phyloP scores from a whole-genome alignment of 352 stramenopile genomes.

The Pythium monospermum region DNA sequence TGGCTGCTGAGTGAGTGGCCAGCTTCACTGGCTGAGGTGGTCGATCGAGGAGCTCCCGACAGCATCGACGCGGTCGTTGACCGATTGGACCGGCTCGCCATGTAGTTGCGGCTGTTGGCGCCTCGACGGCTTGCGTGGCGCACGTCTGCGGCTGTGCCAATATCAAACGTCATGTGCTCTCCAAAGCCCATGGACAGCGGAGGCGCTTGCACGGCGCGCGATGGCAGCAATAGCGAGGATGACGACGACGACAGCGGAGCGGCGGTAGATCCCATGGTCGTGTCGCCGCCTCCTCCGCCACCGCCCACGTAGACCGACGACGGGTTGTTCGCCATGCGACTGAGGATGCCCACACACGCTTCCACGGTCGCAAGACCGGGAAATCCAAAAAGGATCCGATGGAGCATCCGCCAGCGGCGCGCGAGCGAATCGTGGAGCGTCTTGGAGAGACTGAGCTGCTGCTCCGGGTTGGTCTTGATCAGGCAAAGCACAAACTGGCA shows the following conservation, averaged over 20 bases:
- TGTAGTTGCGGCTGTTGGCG: slow-evolving; percentile 1
- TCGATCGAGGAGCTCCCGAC: neutral
- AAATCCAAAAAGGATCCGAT: slow-evolving; percentile 76
- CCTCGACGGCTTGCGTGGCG: slow-evolving; percentile 1
- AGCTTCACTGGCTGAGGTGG: no score
- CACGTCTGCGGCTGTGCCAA: neutral
- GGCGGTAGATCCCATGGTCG: no score
- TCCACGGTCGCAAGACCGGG: slow-evolving; percentile 65
- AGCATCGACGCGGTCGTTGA: neutral
- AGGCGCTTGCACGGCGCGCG: slow-evolving; percentile 12
- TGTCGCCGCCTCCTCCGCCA: slow-evolving; percentile 25
- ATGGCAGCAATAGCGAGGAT: slow-evolving; percentile 3
- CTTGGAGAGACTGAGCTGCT: slow-evolving; percentile 57
- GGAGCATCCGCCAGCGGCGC: slow-evolving; percentile 70
- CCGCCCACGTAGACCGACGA: slow-evolving; percentile 57
- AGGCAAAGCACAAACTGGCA: slow-evolving; percentile 67
- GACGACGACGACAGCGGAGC: neutral
- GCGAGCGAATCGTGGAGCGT: slow-evolving; percentile 64
- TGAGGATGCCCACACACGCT: slow-evolving; percentile 66
- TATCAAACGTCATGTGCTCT: slow-evolving; percentile 19
- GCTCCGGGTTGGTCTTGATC: slow-evolving; percentile 58
- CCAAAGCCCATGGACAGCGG: slow-evolving; percentile 20
- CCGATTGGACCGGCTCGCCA: neutral
- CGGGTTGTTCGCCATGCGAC: slow-evolving; percentile 68
- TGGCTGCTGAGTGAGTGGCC: neutral